phyloP scores from a whole-genome alignment of 768 basidiomycete species.

The Hygrophorus pudorinus region DNA sequence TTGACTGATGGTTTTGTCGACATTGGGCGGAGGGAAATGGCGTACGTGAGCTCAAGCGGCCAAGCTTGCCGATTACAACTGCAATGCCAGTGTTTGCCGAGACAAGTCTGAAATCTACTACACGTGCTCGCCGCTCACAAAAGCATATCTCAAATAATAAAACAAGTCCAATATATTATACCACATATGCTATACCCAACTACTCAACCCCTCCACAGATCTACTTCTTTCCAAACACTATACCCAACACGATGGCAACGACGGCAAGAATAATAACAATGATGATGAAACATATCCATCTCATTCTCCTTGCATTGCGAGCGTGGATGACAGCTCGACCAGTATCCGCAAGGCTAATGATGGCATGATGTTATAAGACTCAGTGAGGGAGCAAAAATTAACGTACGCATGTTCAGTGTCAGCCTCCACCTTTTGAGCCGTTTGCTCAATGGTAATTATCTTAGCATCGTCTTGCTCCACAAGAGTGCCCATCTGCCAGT shows the following conservation, averaged over 20 bases:
- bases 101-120: too few relatives aligned
- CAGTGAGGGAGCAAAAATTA: neutral
- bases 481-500: slow-evolving; percentile 75
- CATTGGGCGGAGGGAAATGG: neutral
- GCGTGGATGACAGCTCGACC: slow-evolving; percentile 81
- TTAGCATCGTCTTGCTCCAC: slow-evolving; percentile 92
- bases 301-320: slow-evolving; percentile 85
- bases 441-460: slow-evolving; percentile 71
- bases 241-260: slow-evolving; percentile 50
- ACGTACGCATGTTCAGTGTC: slow-evolving; percentile 79
- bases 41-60: too few relatives aligned
- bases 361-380: slow-evolving; percentile 3
- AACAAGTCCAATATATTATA: too few relatives aligned
- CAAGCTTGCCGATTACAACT: too few relatives aligned
- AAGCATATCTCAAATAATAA: too few relatives aligned
- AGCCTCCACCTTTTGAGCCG: slow-evolving; percentile 64
- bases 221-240: slow-evolving; percentile 11
- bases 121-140: too few relatives aligned
- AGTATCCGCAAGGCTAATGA: slow-evolving; percentile 62
- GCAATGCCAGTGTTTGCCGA: neutral
- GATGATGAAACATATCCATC: slow-evolving; percentile 93
- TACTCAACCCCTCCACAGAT: too few relatives aligned
- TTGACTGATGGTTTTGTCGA: neutral
- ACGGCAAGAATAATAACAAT: slow-evolving; percentile 56
- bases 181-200: too few relatives aligned